These are phyloP conservation scores for Solanum lignicaule DNA, from an alignment of 257 asterid genomes.

Conservation along the genomic window DNA sequence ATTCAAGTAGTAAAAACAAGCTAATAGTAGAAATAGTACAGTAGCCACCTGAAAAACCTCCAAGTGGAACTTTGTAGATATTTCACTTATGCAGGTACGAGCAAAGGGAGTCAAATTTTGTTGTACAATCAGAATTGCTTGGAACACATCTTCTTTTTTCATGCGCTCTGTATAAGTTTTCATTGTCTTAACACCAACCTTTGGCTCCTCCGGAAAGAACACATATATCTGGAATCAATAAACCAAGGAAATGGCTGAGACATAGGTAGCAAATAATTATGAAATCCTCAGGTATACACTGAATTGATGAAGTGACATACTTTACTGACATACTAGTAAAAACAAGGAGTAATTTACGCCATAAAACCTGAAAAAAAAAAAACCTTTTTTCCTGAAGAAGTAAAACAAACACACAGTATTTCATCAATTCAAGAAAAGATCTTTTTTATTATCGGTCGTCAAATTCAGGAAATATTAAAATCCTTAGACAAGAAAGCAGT, in stretches of 20 bases:
- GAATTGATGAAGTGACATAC: background rate
- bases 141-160: conserved; percentile 65
- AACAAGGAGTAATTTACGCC: background rate
- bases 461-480: background rate
- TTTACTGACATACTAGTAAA: background rate
- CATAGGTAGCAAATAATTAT: background rate
- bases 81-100: conserved; percentile 46
- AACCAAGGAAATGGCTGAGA: background rate
- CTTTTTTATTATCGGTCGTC: background rate
- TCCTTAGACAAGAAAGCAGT: background rate
- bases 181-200: conserved; percentile 82
- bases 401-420: background rate
- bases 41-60: conserved; percentile 70
- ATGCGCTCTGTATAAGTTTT: conserved; percentile 67
- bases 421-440: background rate
- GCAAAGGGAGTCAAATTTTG: conserved; percentile 81
- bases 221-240: conserved; percentile 55
- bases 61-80: conserved; percentile 66
- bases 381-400: background rate
- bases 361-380: background rate
- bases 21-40: background rate
- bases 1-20: background rate
- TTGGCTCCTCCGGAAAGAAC: conserved; percentile 75
- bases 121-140: conserved; percentile 75
- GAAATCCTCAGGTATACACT: background rate